These are phyloP conservation scores for Candida nonsorbophila DNA, from an alignment of 805 yeast genomes.

Conservation along the genomic window DNA sequence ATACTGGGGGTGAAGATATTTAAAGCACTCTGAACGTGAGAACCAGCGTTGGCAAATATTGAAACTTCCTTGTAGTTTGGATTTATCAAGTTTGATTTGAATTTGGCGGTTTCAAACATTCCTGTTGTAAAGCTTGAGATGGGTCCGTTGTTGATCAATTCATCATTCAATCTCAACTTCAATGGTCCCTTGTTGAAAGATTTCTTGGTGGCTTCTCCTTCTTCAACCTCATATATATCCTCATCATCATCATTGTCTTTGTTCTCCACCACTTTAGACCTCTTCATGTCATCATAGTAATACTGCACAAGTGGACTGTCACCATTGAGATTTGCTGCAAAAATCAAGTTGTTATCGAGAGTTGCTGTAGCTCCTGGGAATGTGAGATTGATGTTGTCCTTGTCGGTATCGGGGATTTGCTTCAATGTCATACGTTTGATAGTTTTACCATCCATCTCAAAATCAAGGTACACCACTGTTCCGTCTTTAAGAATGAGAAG, in stretches of 20 bases:
- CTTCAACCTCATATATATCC: slow-evolving; percentile 23
- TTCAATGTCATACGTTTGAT: slow-evolving; percentile 30
- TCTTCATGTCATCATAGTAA: slow-evolving; percentile 15
- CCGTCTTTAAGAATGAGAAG: slow-evolving; percentile 28
- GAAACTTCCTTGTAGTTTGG: slow-evolving; percentile 66
- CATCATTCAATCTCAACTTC: slow-evolving; percentile 45
- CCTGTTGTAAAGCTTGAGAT: slow-evolving; percentile 65
- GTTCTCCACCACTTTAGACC: slow-evolving; percentile 5
- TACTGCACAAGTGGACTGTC: slow-evolving; percentile 50
- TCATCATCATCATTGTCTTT: slow-evolving; percentile 24
- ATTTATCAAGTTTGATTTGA: slow-evolving; percentile 57
- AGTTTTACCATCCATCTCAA: slow-evolving; percentile 39
- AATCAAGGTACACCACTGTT: slow-evolving; percentile 26
- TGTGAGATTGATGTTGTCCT: slow-evolving; percentile 27
- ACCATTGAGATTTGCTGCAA: slow-evolving; percentile 58
- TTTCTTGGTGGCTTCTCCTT: slow-evolving; percentile 6
- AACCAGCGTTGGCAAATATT: slow-evolving; percentile 67
- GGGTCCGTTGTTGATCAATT: slow-evolving; percentile 66
- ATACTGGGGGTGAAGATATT: slow-evolving; percentile 63
- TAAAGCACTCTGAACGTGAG: slow-evolving; percentile 48
- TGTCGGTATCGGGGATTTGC: slow-evolving; percentile 15
- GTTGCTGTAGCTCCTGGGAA: slow-evolving; percentile 38
- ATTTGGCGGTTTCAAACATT: slow-evolving; percentile 46
- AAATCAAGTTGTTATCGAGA: slow-evolving; percentile 41
- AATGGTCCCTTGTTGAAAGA: slow-evolving; percentile 12